These are phyloP conservation scores for Wickerhamiella sorbophila DNA, from an alignment of 805 yeast genomes.

Conservation along the genomic window DNA sequence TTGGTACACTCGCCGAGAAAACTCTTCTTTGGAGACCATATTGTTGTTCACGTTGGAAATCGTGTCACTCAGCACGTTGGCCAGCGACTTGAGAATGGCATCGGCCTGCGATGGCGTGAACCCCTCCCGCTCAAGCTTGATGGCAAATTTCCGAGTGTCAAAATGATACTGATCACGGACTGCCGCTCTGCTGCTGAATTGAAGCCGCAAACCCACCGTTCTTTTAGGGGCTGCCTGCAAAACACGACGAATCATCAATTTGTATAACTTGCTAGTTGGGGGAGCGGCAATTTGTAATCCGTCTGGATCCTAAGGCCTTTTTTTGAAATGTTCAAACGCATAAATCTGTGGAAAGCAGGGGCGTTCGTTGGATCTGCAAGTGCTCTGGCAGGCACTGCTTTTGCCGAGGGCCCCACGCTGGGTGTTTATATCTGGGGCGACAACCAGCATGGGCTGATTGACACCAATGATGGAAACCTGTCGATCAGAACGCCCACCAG, in stretches of 20 bases:
- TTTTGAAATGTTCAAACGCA: too few species aligned
- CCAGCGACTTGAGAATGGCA: constrained; percentile 59
- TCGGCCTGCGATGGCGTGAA: constrained; percentile 66
- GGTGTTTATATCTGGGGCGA: constrained; percentile 57
- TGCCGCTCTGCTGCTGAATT: neutral
- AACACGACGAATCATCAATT: too few species aligned
- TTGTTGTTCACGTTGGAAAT: constrained; percentile 58
- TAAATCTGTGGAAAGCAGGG: too few species aligned
- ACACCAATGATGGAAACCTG: constrained; percentile 10
- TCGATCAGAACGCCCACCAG: constrained; percentile 41
- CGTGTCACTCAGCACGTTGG: constrained; percentile 67
- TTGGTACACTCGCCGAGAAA: constrained; percentile 77
- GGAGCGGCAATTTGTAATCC: too few species aligned
- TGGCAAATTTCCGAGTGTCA: constrained; percentile 64
- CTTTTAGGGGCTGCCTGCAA: too few species aligned
- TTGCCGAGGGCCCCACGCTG: neutral
- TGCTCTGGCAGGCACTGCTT: neutral
- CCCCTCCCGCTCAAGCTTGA: constrained; percentile 52
- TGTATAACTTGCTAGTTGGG: too few species aligned
- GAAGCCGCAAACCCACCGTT: neutral
- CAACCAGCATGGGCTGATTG: constrained; percentile 29
- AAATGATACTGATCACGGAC: constrained; percentile 30
- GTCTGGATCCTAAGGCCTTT: too few species aligned
- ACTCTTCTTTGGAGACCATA: constrained; percentile 71
- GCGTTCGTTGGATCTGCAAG: too few species aligned